These are phyloP conservation scores for Nowakowskiella sp. DNA, from an alignment of 192 early-diverging fungal genomes.

Conservation along the genomic window DNA sequence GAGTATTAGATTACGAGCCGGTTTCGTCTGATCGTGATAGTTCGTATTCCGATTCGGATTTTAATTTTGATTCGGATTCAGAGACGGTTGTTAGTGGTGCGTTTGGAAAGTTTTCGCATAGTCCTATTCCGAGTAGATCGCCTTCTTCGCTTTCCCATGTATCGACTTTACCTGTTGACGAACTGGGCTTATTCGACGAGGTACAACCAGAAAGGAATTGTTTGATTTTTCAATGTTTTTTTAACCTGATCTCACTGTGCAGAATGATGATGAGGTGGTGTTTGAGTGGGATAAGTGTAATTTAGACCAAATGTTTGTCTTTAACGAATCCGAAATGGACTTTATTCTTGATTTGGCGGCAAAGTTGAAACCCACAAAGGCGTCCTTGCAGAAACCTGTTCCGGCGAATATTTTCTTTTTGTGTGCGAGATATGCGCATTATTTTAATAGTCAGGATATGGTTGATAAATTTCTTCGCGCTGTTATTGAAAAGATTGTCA, in stretches of 20 bases:
- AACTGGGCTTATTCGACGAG: neutral
- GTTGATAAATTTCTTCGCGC: constrained; percentile 59
- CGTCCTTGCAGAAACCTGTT: constrained; percentile 30
- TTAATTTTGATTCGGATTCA: neutral
- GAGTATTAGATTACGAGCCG: constrained; percentile 10
- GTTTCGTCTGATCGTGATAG: neutral
- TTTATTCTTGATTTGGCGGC: constrained; percentile 64
- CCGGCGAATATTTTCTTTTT: constrained; percentile 85
- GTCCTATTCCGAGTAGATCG: neutral
- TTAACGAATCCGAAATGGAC: constrained; percentile 61
- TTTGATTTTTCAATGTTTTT: no score
- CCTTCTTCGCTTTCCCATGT: neutral
- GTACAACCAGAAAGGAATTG: neutral
- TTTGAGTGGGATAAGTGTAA: constrained; percentile 78
- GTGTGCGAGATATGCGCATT: constrained; percentile 79
- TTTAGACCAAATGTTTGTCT: constrained; percentile 95
- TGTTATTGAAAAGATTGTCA: constrained; percentile 48
- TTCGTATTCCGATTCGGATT: neutral
- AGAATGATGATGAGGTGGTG: neutral
- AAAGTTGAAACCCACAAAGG: constrained; percentile 17
- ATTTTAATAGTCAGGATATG: constrained; percentile 65
- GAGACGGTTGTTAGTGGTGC: neutral
- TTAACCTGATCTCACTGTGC: no score
- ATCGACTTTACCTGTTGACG: neutral
- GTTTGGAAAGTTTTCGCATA: neutral